Conservation (phyloP, 2,329 filamentous ascomycete genomes). For the Microcera coccophila region DNA sequence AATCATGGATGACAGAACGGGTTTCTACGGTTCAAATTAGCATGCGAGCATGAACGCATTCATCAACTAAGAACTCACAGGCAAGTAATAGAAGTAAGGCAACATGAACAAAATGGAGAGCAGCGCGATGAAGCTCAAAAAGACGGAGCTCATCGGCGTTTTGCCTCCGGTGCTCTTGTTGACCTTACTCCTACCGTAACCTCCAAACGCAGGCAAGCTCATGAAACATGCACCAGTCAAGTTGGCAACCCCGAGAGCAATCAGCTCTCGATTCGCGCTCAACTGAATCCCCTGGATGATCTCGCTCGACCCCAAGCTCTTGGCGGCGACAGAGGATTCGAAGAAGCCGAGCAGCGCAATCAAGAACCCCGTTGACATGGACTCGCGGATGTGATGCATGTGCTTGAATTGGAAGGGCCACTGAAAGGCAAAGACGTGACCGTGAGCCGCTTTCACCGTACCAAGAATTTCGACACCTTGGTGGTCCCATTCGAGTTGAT, state of each 20-base stretch:
- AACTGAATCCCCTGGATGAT: conserved; percentile 75
- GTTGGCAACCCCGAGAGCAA: conserved; percentile 87
- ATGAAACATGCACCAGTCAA: conserved; percentile 89
- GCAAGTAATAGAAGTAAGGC: conserved; percentile 91
- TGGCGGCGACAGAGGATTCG: conserved; percentile 93
- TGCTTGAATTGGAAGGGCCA: conserved; percentile 78
- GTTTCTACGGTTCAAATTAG: conserved; percentile 59
- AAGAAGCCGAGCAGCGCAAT: conserved; percentile 98
- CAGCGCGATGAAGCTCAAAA: conserved; percentile 78
- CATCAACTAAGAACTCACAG: conserved; percentile 59
- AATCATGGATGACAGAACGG: conserved; percentile 88
- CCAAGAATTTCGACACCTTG: conserved; percentile 81
- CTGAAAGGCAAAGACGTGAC: conserved; percentile 71
- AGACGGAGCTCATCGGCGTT: conserved; percentile 89
- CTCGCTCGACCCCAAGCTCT: conserved; percentile 70
- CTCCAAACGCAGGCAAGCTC: conserved; percentile 89
- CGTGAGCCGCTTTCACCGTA: conserved; percentile 68
- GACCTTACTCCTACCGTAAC: conserved; percentile 93
- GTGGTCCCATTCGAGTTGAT: conserved; percentile 71
- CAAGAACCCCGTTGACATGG: conserved; percentile 86
- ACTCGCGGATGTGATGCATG: conserved; percentile 77
- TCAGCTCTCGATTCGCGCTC: conserved; percentile 88
- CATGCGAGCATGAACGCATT: too few species aligned
- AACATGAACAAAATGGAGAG: conserved; percentile 77
- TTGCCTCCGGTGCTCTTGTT: conserved; percentile 88